Evolutionary conservation across 306 rosid species (phyloP).

Genomic region (Cucurbita moschata): DNA sequence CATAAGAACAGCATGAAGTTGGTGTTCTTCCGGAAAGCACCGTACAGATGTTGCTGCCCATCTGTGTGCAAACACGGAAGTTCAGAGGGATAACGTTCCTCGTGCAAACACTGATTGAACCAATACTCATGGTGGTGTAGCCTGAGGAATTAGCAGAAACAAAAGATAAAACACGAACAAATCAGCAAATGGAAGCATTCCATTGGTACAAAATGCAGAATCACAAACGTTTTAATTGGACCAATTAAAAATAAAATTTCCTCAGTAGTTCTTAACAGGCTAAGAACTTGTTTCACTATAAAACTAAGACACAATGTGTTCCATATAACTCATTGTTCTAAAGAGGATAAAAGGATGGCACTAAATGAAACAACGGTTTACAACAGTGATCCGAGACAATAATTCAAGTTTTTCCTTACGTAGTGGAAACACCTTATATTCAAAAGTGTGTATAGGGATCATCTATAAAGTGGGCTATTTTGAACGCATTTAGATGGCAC

Average conservation of each 20-base stretch:
- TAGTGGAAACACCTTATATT: too few relatives aligned
- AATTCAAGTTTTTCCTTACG: too few relatives aligned
- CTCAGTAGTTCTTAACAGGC: too few relatives aligned
- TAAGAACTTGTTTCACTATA: too few relatives aligned
- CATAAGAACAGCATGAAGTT: constrained; percentile 24
- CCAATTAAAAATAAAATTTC: not conserved
- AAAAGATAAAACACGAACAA: not conserved
- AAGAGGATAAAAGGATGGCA: too few relatives aligned
- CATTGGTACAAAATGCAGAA: not conserved
- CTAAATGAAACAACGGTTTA: too few relatives aligned
- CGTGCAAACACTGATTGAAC: constrained; percentile 26
- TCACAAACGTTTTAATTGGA: not conserved
- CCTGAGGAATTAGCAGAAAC: constrained; percentile 39
- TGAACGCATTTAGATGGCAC: too few relatives aligned
- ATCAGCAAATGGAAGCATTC: not conserved
- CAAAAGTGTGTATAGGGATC: too few relatives aligned
- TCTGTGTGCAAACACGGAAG: constrained; percentile 26
- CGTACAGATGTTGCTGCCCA: constrained; percentile 48
- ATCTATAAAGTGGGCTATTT: too few relatives aligned
- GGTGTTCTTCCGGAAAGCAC: constrained; percentile 35
- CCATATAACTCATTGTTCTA: too few relatives aligned
- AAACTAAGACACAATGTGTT: too few relatives aligned
- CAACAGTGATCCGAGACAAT: too few relatives aligned
- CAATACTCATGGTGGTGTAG: constrained; percentile 34
- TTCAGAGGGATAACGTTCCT: constrained; percentile 33